Conservation (phyloP, 2,329 filamentous ascomycete genomes). For the Helminthosporium solani region DNA sequence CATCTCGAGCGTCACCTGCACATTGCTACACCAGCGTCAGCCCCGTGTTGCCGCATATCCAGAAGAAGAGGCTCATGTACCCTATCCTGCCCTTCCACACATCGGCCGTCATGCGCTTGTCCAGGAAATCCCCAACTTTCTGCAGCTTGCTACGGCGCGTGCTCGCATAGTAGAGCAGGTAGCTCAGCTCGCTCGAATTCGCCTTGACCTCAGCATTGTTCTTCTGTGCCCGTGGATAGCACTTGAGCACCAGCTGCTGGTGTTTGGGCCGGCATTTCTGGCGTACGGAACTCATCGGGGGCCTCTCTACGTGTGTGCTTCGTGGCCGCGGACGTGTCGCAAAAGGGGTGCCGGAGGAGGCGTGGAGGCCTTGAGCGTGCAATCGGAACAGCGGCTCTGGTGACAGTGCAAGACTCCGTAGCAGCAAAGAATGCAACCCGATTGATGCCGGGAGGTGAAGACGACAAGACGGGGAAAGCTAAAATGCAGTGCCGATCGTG, state of each 20-base stretch:
- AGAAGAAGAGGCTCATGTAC: slow-evolving; percentile 47
- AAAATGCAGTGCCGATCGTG: not conserved
- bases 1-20: slow-evolving; percentile 93
- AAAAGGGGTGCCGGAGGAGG: not conserved
- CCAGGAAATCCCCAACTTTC: slow-evolving; percentile 91
- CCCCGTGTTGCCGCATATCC: not conserved
- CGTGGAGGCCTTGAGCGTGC: too few species aligned
- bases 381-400: not conserved
- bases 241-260: slow-evolving; percentile 93
- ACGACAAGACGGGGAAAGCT: not conserved
- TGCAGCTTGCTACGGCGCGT: slow-evolving; percentile 93
- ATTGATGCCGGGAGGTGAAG: slow-evolving; percentile 1
- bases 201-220: slow-evolving; percentile 85
- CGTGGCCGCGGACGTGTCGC: not conserved
- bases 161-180: slow-evolving; percentile 94
- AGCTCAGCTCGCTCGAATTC: slow-evolving; percentile 94
- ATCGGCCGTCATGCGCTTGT: slow-evolving; percentile 90
- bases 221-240: slow-evolving; percentile 91
- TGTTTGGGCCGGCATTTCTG: slow-evolving; percentile 83
- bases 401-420: too few species aligned
- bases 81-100: slow-evolving; percentile 86
- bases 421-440: not conserved
- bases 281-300: slow-evolving; percentile 57
- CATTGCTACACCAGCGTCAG: slow-evolving; percentile 61
- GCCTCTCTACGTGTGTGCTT: too few species aligned